These are phyloP conservation scores for Heterobasidion occidentale DNA, from an alignment of 1,284 basidiomycete species.

Conservation along the genomic window DNA sequence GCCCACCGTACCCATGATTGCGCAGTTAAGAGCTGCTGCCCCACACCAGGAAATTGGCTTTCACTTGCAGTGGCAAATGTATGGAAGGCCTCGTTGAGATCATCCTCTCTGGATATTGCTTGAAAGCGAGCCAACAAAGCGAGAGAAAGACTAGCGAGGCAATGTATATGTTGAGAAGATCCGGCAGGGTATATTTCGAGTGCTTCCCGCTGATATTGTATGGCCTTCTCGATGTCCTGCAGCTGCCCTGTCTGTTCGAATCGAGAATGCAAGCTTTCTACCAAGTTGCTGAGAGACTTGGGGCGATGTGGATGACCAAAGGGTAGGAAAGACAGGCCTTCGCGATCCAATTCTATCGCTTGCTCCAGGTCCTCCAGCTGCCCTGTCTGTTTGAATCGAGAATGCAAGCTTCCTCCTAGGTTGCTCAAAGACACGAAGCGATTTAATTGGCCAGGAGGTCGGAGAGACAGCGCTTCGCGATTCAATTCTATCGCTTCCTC, in stretches of 20 bases:
- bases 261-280: conserved; percentile 16
- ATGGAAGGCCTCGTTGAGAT: not conserved
- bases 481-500: conserved; percentile 19
- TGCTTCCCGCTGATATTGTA: not conserved
- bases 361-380: not conserved
- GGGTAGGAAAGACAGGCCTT: not conserved
- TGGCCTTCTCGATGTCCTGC: conserved; percentile 21
- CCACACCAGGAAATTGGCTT: not conserved
- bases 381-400: not conserved
- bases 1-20: not conserved
- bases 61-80: not conserved
- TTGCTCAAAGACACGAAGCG: not conserved
- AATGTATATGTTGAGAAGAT: not conserved
- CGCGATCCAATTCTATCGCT: not conserved
- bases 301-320: conserved; percentile 5
- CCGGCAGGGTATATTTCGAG: not conserved
- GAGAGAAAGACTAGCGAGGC: not conserved
- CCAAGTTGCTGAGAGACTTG: conserved; percentile 19
- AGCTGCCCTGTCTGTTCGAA: conserved; percentile 16
- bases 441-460: conserved; percentile 14
- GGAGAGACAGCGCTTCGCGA: conserved; percentile 15
- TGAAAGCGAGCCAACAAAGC: no score
- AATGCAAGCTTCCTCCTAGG: not conserved
- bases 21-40: not conserved
- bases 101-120: no score